Percentiles rank a stretch among this genome's conserved stretches.
Evolutionary conservation across 108 stramenopile genomes (phyloP).

Genomic region (Pseudonitzschia delicatissima): DNA sequence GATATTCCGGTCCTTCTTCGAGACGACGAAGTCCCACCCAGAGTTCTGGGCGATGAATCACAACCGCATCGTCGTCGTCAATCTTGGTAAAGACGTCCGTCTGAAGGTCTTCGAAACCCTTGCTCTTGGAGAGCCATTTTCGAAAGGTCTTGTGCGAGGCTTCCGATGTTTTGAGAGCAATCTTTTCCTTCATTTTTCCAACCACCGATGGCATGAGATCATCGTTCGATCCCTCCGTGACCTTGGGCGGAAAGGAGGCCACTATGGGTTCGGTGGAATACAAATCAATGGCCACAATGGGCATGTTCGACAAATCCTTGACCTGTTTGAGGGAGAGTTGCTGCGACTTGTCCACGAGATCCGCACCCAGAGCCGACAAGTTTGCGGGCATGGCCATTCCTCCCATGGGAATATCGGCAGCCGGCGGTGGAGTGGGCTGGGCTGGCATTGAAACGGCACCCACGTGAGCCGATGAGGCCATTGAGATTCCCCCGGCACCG

Average conservation of each 20-base stretch:
- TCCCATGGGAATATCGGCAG: slow-evolving; percentile 21
- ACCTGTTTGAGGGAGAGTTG: slow-evolving; percentile 50
- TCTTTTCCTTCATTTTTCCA: slow-evolving; percentile 44
- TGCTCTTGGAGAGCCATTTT: slow-evolving; percentile 65
- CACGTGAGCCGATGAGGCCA: slow-evolving; percentile 64
- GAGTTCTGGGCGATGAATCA: slow-evolving; percentile 53
- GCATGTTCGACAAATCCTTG: slow-evolving; percentile 46
- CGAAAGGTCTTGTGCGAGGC: slow-evolving; percentile 70
- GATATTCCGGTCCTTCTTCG: slow-evolving; percentile 44
- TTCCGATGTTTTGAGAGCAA: slow-evolving; percentile 45
- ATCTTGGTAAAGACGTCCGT: slow-evolving; percentile 39
- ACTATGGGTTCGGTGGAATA: slow-evolving; percentile 52
- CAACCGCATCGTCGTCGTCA: slow-evolving; percentile 24
- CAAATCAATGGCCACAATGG: slow-evolving; percentile 77
- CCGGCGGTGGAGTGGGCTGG: slow-evolving; percentile 31
- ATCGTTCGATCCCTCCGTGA: slow-evolving; percentile 22
- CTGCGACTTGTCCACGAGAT: slow-evolving; percentile 67
- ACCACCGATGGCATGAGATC: slow-evolving; percentile 21
- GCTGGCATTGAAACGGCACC: slow-evolving; percentile 30
- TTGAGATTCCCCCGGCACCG: slow-evolving; percentile 58
- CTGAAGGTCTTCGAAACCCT: slow-evolving; percentile 42
- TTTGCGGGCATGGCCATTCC: slow-evolving; percentile 34
- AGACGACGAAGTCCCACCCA: slow-evolving; percentile 64
- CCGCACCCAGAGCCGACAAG: slow-evolving; percentile 61
- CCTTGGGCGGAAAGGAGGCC: slow-evolving; percentile 72